Percentiles rank a stretch among this genome's conserved stretches.
These are phyloP conservation scores for Polyporus tsugae DNA, from an alignment of 1,284 basidiomycete genomes.

Conservation along the genomic window DNA sequence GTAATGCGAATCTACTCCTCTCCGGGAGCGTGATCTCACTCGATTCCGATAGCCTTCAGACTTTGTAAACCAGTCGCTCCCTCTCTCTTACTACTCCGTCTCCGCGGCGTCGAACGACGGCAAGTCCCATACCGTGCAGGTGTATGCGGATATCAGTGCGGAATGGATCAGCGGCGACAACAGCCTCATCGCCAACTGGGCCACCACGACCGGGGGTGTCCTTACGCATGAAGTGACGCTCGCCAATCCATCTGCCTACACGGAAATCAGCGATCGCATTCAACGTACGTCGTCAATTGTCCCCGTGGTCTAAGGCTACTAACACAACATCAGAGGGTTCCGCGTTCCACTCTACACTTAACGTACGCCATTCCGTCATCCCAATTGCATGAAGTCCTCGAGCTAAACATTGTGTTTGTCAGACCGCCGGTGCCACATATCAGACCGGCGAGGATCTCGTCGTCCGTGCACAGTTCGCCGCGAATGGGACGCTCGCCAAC, in stretches of 20 bases:
- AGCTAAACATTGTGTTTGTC: constrained; percentile 13
- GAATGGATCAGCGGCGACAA: constrained; percentile 72
- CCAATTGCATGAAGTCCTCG: too few relatives aligned
- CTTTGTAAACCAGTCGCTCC: constrained; percentile 65
- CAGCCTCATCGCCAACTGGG: constrained; percentile 60
- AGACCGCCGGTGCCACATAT: constrained; percentile 60
- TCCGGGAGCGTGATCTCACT: constrained; percentile 1
- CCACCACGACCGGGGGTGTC: constrained; percentile 51
- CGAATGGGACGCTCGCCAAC: constrained; percentile 60
- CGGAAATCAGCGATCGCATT: constrained; percentile 64
- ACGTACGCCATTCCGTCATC: constrained; percentile 43
- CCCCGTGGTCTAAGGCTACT: neutral
- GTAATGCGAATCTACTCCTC: constrained; percentile 39
- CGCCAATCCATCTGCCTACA: constrained; percentile 52
- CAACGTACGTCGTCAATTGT: constrained; percentile 54
- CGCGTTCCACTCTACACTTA: constrained; percentile 63
- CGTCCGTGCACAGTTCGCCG: constrained; percentile 65
- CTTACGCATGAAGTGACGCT: constrained; percentile 68
- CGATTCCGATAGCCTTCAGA: constrained; percentile 54
- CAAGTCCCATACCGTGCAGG: constrained; percentile 58
- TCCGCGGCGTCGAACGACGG: constrained; percentile 64
- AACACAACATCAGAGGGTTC: constrained; percentile 63
- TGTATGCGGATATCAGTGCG: constrained; percentile 72
- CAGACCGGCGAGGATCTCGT: constrained; percentile 66
- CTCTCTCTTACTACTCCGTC: constrained; percentile 67